A percentile compares a stretch with the other conserved stretches of the same genome.
Conservation (phyloP, 2,329 filamentous ascomycete genomes). For the Calycina herbarum region DNA sequence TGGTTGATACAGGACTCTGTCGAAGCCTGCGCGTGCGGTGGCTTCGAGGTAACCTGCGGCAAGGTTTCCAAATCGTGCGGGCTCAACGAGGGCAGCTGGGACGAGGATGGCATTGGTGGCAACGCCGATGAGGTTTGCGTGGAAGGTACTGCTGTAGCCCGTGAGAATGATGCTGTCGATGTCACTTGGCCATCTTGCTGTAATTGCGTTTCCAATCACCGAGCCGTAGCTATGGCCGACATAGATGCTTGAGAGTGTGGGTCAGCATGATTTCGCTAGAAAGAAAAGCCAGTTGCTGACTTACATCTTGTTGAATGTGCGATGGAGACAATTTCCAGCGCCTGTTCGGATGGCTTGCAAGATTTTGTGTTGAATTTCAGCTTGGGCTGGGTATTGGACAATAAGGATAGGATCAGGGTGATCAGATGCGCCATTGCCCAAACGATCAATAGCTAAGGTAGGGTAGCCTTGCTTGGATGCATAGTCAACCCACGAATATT, state of each 20-base stretch:
- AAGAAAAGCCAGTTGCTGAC: not conserved
- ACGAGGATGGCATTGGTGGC: constrained; percentile 1
- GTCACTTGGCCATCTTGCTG: constrained; percentile 31
- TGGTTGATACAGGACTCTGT: not conserved
- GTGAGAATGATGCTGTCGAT: constrained; percentile 34
- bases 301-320: constrained; percentile 28
- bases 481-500: constrained; percentile 30
- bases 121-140: not conserved
- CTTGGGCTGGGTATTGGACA: constrained; percentile 29
- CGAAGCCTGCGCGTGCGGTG: not conserved
- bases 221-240: constrained; percentile 35
- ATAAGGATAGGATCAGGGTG: constrained; percentile 31
- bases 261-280: not conserved
- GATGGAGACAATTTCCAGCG: constrained; percentile 15
- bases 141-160: constrained; percentile 23
- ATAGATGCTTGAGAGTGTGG: constrained; percentile 16
- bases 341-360: constrained; percentile 22
- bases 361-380: constrained; percentile 32
- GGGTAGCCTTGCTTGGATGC: constrained; percentile 30
- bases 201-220: constrained; percentile 28
- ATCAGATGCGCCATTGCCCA: constrained; percentile 30
- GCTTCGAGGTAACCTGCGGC: not conserved
- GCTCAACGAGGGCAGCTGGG: not conserved
- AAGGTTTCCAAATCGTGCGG: not conserved
- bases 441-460: constrained; percentile 34